Conservation (phyloP, 2,329 filamentous ascomycete genomes). For the Alternaria ethzedia region DNA sequence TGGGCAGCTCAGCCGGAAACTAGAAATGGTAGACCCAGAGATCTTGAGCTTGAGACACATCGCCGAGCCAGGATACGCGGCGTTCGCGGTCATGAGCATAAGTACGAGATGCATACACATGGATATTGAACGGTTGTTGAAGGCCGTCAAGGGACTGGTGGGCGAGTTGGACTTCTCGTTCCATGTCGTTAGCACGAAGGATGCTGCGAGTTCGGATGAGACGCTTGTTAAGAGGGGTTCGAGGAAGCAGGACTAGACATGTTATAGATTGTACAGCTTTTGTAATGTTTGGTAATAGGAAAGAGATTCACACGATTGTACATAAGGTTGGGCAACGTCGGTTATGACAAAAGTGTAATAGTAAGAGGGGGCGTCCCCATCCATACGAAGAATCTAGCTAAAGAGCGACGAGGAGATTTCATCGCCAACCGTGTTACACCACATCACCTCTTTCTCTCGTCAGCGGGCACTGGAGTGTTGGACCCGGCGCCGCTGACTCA, state of each 20-base stretch:
- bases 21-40: constrained; percentile 65
- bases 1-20: constrained; percentile 65
- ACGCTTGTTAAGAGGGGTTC: constrained; percentile 14
- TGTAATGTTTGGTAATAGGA: background rate
- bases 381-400: background rate
- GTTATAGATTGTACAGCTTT: background rate
- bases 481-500: constrained; percentile 4
- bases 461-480: constrained; percentile 9
- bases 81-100: constrained; percentile 77
- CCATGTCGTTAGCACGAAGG: constrained; percentile 55
- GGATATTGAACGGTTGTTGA: constrained; percentile 69
- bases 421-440: background rate
- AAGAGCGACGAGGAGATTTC: background rate
- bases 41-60: constrained; percentile 70
- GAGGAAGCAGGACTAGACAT: constrained; percentile 5
- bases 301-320: background rate
- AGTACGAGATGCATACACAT: constrained; percentile 72
- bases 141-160: constrained; percentile 68
- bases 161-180: constrained; percentile 79
- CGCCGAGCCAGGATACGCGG: constrained; percentile 73
- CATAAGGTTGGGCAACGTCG: background rate
- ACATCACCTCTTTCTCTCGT: background rate
- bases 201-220: constrained; percentile 13
- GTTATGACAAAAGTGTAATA: background rate
- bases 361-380: background rate